These are phyloP conservation scores for Coprinopsis strossmayeri DNA, from an alignment of 768 basidiomycete species.

Conservation along the genomic window DNA sequence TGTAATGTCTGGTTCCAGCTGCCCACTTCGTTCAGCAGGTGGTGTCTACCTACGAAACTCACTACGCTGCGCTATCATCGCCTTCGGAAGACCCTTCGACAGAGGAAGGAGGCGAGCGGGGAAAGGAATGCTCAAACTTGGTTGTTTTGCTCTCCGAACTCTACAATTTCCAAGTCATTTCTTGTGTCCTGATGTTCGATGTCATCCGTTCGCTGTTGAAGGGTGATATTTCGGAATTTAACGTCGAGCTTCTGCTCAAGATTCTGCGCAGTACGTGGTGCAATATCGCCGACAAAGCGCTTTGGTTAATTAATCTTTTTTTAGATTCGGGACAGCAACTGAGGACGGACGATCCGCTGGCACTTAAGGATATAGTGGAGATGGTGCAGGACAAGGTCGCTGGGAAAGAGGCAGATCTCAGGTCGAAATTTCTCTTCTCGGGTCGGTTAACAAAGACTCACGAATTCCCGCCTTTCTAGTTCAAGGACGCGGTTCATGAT, in stretches of 20 bases:
- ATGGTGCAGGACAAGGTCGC: constrained; percentile 71
- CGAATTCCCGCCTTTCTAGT: too few relatives aligned
- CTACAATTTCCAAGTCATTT: constrained; percentile 94
- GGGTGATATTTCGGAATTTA: constrained; percentile 61
- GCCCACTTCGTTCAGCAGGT: constrained; percentile 77
- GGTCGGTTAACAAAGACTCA: too few relatives aligned
- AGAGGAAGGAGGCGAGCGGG: constrained; percentile 28
- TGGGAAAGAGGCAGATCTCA: constrained; percentile 40
- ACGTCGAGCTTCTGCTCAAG: constrained; percentile 83
- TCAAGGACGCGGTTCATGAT: constrained; percentile 94
- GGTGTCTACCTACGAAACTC: constrained; percentile 59
- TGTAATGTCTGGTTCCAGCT: constrained; percentile 34
- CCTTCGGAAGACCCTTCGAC: constrained; percentile 7
- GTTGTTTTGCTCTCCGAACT: constrained; percentile 84
- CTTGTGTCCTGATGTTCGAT: constrained; percentile 85
- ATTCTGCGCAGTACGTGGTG: constrained; percentile 63
- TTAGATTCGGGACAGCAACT: constrained; percentile 90
- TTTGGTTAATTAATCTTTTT: constrained; percentile 10
- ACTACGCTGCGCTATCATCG: constrained; percentile 30
- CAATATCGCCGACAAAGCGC: not conserved
- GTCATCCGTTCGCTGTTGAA: constrained; percentile 71
- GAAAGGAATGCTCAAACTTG: constrained; percentile 89
- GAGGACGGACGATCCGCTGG: constrained; percentile 85
- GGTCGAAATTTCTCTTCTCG: too few relatives aligned
- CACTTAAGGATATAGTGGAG: constrained; percentile 85